A percentile compares a stretch with the other conserved stretches of the same genome.
These are phyloP conservation scores for Dimargaris xerosporica DNA, from an alignment of 192 early-diverging fungal genomes.

Conservation along the genomic window DNA sequence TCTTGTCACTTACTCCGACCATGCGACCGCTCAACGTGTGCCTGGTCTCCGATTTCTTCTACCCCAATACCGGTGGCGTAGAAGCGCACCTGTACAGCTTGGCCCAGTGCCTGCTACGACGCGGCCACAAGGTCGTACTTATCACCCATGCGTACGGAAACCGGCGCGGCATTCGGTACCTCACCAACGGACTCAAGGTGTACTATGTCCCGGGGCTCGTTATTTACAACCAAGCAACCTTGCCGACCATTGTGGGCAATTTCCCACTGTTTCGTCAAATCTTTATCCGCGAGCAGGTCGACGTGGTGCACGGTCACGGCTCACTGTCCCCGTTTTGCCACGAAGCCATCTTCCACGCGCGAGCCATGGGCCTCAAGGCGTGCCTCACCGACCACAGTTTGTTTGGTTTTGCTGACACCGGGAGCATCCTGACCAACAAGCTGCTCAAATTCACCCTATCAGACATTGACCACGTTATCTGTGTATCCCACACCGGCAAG, in stretches of 20 bases:
- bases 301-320: conserved; percentile 93
- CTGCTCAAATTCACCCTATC: conserved; percentile 89
- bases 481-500: conserved; percentile 97
- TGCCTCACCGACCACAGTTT: conserved; percentile 96
- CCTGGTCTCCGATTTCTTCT: conserved; percentile 97
- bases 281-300: conserved; percentile 74
- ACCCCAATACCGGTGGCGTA: conserved; percentile 91
- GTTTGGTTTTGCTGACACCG: conserved; percentile 90
- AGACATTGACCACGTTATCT: conserved; percentile 95
- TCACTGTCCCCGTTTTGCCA: conserved; percentile 90
- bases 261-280: conserved; percentile 90
- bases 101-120: conserved; percentile 70
- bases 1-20: too few relatives aligned
- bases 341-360: conserved; percentile 88
- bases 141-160: conserved; percentile 82
- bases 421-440: conserved; percentile 90
- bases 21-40: conserved; percentile 19
- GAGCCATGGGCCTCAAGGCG: conserved; percentile 86
- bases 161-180: conserved; percentile 71
- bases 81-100: conserved; percentile 88
- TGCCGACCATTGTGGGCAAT: conserved; percentile 81
- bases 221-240: conserved; percentile 69
- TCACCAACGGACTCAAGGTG: conserved; percentile 85
- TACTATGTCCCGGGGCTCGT: conserved; percentile 84
- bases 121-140: conserved; percentile 90